A percentile compares a stretch with the other conserved stretches of the same genome.
Evolutionary conservation across 2,329 filamentous ascomycete species (phyloP).

Genomic region (Daldinia eschscholtzii): DNA sequence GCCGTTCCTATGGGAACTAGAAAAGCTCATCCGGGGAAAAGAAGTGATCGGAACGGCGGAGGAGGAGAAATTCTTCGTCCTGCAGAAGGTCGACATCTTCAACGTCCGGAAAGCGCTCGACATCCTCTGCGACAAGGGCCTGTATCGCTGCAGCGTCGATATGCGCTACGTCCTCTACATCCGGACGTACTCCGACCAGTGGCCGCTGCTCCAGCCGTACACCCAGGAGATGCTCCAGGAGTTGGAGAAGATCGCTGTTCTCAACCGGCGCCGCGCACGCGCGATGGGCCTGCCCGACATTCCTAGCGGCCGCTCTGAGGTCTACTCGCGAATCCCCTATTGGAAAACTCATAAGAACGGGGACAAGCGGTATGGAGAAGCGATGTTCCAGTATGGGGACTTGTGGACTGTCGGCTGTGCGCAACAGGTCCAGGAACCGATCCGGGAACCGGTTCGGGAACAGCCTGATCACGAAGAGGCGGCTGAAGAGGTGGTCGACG

Average conservation of each 20-base stretch:
- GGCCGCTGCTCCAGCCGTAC: not conserved
- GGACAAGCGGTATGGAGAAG: not conserved
- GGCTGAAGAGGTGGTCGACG: not conserved
- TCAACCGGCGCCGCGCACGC: not conserved
- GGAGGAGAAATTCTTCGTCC: constrained; percentile 1
- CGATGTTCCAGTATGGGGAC: not conserved
- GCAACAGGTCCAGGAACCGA: not conserved
- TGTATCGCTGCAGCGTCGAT: not conserved
- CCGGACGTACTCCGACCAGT: not conserved
- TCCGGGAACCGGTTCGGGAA: not conserved
- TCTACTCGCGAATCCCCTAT: not conserved
- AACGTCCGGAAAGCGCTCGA: not conserved
- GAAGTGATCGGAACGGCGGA: not conserved
- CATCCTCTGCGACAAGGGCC: not conserved
- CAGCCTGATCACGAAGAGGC: not conserved
- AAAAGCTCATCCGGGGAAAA: not conserved
- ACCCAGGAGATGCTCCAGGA: not conserved
- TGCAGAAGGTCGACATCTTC: not conserved
- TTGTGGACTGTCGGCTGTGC: not conserved
- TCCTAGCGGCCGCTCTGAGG: not conserved
- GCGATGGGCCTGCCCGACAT: not conserved
- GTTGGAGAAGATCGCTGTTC: not conserved
- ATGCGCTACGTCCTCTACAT: not conserved
- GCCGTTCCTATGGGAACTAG: not conserved
- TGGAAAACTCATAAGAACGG: not conserved